These are phyloP conservation scores for Amaranthus palmeri DNA, from an alignment of 148 eudicot species.

Conservation along the genomic window DNA sequence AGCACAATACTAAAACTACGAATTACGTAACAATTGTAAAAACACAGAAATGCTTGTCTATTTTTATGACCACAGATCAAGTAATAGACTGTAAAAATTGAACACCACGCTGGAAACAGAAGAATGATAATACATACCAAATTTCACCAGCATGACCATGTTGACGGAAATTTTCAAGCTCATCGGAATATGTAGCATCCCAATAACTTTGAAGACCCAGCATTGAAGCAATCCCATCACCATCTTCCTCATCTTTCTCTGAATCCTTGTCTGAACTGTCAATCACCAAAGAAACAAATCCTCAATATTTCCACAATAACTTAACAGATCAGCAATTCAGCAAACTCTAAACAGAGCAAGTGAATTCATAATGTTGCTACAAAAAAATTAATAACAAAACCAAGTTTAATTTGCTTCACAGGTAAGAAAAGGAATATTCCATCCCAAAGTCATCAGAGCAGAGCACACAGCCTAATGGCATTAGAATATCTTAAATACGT, in stretches of 20 bases:
- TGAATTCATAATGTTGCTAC: background rate
- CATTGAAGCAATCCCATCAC: slow-evolving; percentile 73
- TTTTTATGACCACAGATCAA: background rate
- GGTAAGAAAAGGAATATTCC: background rate
- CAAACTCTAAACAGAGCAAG: background rate
- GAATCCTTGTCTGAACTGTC: slow-evolving; percentile 95
- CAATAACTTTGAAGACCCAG: slow-evolving; percentile 98
- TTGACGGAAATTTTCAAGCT: slow-evolving; percentile 81
- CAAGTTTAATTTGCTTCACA: background rate
- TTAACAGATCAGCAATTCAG: background rate
- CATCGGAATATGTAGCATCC: slow-evolving; percentile 83
- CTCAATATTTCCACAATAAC: background rate
- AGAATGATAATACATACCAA: slow-evolving; percentile 49
- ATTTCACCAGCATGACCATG: slow-evolving; percentile 99
- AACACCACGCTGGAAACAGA: background rate
- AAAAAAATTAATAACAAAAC: background rate
- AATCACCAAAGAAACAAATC: slow-evolving; percentile 1
- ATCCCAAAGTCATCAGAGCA: background rate
- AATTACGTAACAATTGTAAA: background rate
- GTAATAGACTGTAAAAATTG: background rate
- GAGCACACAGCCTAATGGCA: background rate
- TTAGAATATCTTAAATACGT: background rate
- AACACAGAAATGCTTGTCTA: background rate
- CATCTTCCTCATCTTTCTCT: slow-evolving; percentile 78
- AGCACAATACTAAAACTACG: background rate